phyloP scores from a whole-genome alignment of 306 rosid species.

The Coriaria nepalensis region DNA sequence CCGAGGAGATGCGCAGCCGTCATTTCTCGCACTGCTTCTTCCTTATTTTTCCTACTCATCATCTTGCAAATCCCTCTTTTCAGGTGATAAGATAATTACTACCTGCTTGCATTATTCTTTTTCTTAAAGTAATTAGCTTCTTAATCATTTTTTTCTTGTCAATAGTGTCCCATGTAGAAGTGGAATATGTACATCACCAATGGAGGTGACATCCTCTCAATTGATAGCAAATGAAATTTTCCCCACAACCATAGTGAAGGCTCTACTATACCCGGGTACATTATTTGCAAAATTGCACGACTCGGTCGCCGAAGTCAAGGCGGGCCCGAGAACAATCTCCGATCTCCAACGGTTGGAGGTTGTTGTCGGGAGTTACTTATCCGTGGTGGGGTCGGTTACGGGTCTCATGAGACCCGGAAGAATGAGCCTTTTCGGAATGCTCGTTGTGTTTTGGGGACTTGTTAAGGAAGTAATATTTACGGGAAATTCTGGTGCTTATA shows the following conservation, averaged over 20 bases:
- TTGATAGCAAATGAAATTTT: constrained; percentile 39
- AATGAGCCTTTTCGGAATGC: constrained; percentile 55
- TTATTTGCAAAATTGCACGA: constrained; percentile 25
- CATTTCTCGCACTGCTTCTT: constrained; percentile 41
- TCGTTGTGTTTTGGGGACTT: constrained; percentile 60
- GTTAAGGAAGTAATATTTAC: constrained; percentile 31
- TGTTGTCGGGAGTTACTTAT: constrained; percentile 69
- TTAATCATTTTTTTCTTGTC: background rate
- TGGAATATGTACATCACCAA: constrained; percentile 51
- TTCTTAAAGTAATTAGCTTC: background rate
- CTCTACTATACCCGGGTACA: constrained; percentile 67
- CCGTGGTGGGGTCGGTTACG: constrained; percentile 59
- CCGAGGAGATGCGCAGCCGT: constrained; percentile 46
- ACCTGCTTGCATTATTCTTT: too few species aligned
- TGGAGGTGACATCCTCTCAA: constrained; percentile 64
- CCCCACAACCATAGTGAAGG: constrained; percentile 40
- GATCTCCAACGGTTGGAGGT: constrained; percentile 65
- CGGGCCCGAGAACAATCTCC: constrained; percentile 20
- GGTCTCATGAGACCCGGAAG: constrained; percentile 57
- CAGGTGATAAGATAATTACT: constrained; percentile 55
- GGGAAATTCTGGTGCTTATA: constrained; percentile 25
- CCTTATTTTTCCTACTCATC: constrained; percentile 44
- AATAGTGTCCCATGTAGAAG: constrained; percentile 50
- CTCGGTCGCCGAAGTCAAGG: constrained; percentile 18
- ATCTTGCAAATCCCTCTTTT: constrained; percentile 74